A percentile compares a stretch with the other conserved stretches of the same genome.
phyloP scores from a whole-genome alignment of 2,329 filamentous ascomycete species.

The Neoarthrinium moseri region DNA sequence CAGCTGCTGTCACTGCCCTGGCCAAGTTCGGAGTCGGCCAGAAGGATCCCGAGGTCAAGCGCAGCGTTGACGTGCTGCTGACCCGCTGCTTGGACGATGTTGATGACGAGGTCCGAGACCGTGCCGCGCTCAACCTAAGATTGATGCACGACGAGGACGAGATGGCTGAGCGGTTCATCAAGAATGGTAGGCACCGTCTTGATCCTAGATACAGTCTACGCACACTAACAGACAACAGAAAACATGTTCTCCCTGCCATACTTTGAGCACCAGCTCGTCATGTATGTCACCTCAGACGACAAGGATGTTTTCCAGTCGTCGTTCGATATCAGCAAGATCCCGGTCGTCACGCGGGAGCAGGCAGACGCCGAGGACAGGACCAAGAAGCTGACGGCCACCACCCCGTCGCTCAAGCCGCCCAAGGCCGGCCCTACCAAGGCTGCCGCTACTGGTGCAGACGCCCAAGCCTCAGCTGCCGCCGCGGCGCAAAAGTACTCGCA shows the following conservation, averaged over 20 bases:
- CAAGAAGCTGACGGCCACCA: slow-evolving; percentile 92
- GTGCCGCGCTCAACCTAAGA: slow-evolving; percentile 86
- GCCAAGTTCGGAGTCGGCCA: slow-evolving; percentile 97
- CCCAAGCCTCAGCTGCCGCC: slow-evolving; percentile 72
- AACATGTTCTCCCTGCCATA: slow-evolving; percentile 93
- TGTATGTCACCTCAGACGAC: slow-evolving; percentile 93
- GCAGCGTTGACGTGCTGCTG: slow-evolving; percentile 88
- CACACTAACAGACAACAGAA: slow-evolving; percentile 53
- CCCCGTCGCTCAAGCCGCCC: slow-evolving; percentile 91
- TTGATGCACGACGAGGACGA: slow-evolving; percentile 92
- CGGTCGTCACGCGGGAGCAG: slow-evolving; percentile 92
- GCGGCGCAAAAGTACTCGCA: slow-evolving; percentile 86
- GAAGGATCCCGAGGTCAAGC: slow-evolving; percentile 94
- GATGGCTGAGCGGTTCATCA: slow-evolving; percentile 82
- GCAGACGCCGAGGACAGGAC: slow-evolving; percentile 93
- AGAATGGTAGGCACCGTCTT: slow-evolving; percentile 67
- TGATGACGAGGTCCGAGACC: slow-evolving; percentile 95
- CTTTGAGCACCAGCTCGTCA: slow-evolving; percentile 94
- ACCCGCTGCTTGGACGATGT: slow-evolving; percentile 94
- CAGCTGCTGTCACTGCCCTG: slow-evolving; percentile 90
- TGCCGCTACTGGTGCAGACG: slow-evolving; percentile 67
- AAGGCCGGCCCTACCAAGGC: slow-evolving; percentile 76
- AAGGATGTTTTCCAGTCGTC: slow-evolving; percentile 79
- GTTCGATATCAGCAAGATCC: slow-evolving; percentile 89
- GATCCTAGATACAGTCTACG: neutral